phyloP scores from a whole-genome alignment of 1,284 basidiomycete species.

The Trichosporon ovoides region DNA sequence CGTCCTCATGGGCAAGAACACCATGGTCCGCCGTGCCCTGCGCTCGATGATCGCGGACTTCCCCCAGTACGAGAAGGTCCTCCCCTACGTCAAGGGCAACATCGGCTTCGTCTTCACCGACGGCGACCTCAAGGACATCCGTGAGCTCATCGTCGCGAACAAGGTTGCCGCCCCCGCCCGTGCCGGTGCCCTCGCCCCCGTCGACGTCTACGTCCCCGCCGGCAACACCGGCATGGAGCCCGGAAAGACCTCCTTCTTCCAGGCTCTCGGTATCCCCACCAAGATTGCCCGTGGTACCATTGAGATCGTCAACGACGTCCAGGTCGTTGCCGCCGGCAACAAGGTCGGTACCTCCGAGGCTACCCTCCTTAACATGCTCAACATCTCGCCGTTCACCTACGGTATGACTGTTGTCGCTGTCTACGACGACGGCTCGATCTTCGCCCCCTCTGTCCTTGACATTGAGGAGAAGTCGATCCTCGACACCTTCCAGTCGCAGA shows the following conservation, averaged over 20 bases:
- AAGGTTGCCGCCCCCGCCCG: slow-evolving; percentile 97
- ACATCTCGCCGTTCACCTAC: slow-evolving; percentile 98
- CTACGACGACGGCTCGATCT: slow-evolving; percentile 85
- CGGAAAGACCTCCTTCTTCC: slow-evolving; percentile 99
- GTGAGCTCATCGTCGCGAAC: slow-evolving; percentile 88
- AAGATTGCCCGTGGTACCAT: slow-evolving; percentile 99
- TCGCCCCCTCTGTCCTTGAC: slow-evolving; percentile 87
- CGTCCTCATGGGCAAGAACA: slow-evolving; percentile 99
- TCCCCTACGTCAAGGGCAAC: slow-evolving; percentile 94
- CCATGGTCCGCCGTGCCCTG: slow-evolving; percentile 98
- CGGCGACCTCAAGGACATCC: slow-evolving; percentile 88
- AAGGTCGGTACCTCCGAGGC: slow-evolving; percentile 97
- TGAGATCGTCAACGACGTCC: slow-evolving; percentile 96
- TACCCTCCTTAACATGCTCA: slow-evolving; percentile 97
- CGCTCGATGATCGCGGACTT: slow-evolving; percentile 81
- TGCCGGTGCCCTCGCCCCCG: slow-evolving; percentile 92
- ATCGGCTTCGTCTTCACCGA: slow-evolving; percentile 98
- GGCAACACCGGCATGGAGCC: slow-evolving; percentile 99
- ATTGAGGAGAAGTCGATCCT: slow-evolving; percentile 86
- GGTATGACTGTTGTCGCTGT: slow-evolving; percentile 96
- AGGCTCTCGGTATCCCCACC: slow-evolving; percentile 98
- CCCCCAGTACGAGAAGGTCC: slow-evolving; percentile 93
- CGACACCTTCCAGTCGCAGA: slow-evolving; percentile 81
- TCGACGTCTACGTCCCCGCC: slow-evolving; percentile 84
- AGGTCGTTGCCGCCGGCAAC: slow-evolving; percentile 85